Conservation (phyloP, 257 asterid species). For the Solanum chaucha region DNA sequence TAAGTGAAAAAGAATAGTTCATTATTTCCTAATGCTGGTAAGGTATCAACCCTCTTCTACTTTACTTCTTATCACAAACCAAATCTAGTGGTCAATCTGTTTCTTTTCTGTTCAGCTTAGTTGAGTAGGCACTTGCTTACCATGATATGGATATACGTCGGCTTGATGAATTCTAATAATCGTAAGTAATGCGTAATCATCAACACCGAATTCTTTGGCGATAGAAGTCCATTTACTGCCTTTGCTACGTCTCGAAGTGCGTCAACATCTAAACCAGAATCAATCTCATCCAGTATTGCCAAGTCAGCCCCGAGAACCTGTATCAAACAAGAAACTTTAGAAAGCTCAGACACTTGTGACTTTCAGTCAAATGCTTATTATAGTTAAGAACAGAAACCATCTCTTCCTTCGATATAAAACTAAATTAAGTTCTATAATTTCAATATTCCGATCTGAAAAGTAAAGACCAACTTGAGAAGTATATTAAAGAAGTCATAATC, state of each 20-base stretch:
- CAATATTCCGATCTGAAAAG: background rate
- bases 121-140: slow-evolving; percentile 31
- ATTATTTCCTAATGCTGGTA: background rate
- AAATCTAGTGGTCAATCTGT: background rate
- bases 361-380: background rate
- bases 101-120: background rate
- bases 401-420: background rate
- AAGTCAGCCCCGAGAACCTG: slow-evolving; percentile 97
- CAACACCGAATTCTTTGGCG: slow-evolving; percentile 65
- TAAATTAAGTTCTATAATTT: background rate
- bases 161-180: slow-evolving; percentile 80
- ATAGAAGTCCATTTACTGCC: slow-evolving; percentile 68
- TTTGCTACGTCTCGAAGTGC: slow-evolving; percentile 90
- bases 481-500: background rate
- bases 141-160: slow-evolving; percentile 78
- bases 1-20: background rate
- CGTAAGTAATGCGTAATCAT: slow-evolving; percentile 93
- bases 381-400: background rate
- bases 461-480: background rate
- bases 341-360: background rate
- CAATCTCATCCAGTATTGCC: slow-evolving; percentile 89
- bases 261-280: slow-evolving; percentile 97
- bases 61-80: background rate
- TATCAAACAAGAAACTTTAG: background rate
- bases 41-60: background rate